Percentiles rank a stretch among this genome's conserved stretches.
Evolutionary conservation across 306 rosid species (phyloP).

Genomic region (Bauhinia variegata): DNA sequence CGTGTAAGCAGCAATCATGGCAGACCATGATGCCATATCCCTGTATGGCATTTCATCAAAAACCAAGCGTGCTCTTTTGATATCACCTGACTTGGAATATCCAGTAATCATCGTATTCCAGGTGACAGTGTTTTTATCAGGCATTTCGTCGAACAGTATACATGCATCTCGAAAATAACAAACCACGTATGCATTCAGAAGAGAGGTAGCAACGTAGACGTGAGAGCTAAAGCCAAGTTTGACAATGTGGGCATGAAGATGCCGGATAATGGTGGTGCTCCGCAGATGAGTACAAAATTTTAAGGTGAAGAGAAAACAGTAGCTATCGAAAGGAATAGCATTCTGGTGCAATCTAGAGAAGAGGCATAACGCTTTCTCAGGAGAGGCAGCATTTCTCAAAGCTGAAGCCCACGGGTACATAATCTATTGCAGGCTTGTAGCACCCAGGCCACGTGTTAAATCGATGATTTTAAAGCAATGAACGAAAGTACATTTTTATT

Average conservation of each 20-base stretch:
- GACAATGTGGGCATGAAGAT: conserved; percentile 60
- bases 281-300: conserved; percentile 55
- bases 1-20: conserved; percentile 58
- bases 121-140: conserved; percentile 47
- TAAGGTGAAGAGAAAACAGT: conserved; percentile 57
- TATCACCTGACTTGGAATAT: conserved; percentile 47
- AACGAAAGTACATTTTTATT: too few relatives aligned
- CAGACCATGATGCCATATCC: conserved; percentile 55
- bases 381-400: conserved; percentile 54
- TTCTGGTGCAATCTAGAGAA: conserved; percentile 53
- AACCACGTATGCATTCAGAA: conserved; percentile 36
- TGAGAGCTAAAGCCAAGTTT: conserved; percentile 62
- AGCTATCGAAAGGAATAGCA: conserved; percentile 42
- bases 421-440: not conserved
- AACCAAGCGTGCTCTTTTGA: conserved; percentile 39
- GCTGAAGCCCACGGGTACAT: conserved; percentile 60
- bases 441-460: too few relatives aligned
- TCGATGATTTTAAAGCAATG: too few relatives aligned
- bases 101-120: conserved; percentile 72
- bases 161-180: conserved; percentile 48
- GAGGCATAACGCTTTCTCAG: conserved; percentile 43
- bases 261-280: conserved; percentile 37
- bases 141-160: conserved; percentile 65
- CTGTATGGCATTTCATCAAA: conserved; percentile 55
- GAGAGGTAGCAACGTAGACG: conserved; percentile 52